Evolutionary conservation across 495 filamentous ascomycete genomes (phyloP).

Genomic region (Annulohypoxylon nitens): DNA sequence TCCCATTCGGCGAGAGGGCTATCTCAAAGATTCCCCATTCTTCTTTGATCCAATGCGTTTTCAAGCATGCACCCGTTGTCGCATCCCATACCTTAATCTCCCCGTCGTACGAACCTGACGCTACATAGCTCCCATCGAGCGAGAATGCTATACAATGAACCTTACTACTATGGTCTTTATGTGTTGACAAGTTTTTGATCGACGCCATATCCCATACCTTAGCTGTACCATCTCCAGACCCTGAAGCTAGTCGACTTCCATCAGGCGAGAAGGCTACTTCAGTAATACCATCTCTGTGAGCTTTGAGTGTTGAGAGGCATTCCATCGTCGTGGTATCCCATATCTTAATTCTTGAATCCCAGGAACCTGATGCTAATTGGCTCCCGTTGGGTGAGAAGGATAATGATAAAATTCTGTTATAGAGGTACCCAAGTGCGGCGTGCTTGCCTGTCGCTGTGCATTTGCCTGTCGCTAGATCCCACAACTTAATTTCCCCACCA

Average conservation of each 20-base stretch:
- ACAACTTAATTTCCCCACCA: no score
- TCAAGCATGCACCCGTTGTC: not conserved
- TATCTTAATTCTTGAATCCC: not conserved
- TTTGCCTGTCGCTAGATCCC: not conserved
- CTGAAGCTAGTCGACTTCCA: not conserved
- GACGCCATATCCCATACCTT: not conserved
- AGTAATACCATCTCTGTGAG: no score
- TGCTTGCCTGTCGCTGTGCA: not conserved
- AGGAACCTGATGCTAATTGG: not conserved
- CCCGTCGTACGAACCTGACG: not conserved
- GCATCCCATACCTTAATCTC: not conserved
- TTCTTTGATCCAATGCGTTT: not conserved
- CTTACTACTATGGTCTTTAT: not conserved
- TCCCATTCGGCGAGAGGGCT: not conserved
- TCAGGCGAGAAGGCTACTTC: not conserved
- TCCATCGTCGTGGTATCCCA: not conserved
- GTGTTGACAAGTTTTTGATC: not conserved
- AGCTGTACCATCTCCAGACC: not conserved
- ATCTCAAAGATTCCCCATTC: not conserved
- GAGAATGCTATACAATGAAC: not conserved
- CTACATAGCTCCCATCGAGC: not conserved
- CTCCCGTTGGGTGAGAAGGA: not conserved
- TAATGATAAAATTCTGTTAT: not conserved
- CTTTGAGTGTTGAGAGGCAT: not conserved
- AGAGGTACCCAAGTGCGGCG: not conserved